Evolutionary conservation across 345 rosid genomes (phyloP).

Genomic region (Aquilaria sinensis): DNA sequence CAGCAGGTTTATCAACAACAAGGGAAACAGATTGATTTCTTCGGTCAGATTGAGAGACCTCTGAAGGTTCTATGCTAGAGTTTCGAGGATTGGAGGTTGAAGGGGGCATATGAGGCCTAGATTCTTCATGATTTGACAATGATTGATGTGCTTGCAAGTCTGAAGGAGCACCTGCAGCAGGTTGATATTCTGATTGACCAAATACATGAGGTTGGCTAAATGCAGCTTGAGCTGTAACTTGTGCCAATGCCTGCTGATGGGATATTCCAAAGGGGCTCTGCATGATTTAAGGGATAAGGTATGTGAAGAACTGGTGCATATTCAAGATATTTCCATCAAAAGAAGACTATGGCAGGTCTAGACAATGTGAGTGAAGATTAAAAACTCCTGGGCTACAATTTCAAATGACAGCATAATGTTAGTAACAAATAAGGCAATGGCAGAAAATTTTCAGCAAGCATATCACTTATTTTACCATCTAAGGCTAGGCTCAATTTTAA

Average conservation of each 20-base stretch:
- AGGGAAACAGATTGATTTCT: constrained; percentile 37
- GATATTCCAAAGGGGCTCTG: constrained; percentile 86
- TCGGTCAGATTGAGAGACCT: constrained; percentile 46
- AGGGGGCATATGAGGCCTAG: constrained; percentile 35
- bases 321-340: background rate
- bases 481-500: too few relatives aligned
- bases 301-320: background rate
- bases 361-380: too few relatives aligned
- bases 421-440: too few relatives aligned
- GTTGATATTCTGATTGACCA: constrained; percentile 33
- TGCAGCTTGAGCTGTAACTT: constrained; percentile 74
- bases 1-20: constrained; percentile 73
- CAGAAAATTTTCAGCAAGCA: too few relatives aligned
- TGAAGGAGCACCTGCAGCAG: constrained; percentile 18
- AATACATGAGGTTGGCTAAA: constrained; percentile 39
- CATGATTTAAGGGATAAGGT: constrained; percentile 21
- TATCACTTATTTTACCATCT: too few relatives aligned
- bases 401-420: too few relatives aligned
- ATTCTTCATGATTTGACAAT: constrained; percentile 29
- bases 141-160: constrained; percentile 26
- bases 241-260: constrained; percentile 78
- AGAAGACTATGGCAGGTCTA: background rate
- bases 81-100: constrained; percentile 30
- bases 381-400: too few relatives aligned
- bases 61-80: constrained; percentile 34